Base-by-base conservation (phyloP, 1,284 basidiomycete species). In the Hymenochaete sp. region DNA sequence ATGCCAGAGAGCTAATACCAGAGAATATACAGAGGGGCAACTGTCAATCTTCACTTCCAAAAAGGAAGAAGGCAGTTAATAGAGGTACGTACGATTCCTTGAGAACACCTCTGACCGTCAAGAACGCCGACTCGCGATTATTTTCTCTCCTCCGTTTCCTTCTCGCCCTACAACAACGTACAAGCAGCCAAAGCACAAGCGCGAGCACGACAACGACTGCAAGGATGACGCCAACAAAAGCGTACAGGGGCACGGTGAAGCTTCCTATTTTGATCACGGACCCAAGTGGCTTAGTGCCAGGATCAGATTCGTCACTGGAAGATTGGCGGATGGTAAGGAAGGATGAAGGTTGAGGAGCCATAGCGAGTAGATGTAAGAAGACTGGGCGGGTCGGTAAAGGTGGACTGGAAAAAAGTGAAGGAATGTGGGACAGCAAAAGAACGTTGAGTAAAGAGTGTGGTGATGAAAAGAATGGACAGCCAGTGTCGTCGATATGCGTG, bases 181-280 rank as follows among this genome's bases (percentile, higher is more conserved):
- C 50, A 29, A 49, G 52, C 4, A 75, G 52, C 70, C 71, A 78
- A 16, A 67, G 16, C 35, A 51, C 53, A 26, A 73, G 51, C 44
- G 55, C 60, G 38, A 65, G 50, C 5, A 68, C 47, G 42, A 68
- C 52, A 32, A 64, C 57, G n/a, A 62, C 68, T n/a, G 67, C 67
- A 7, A 75, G 52, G 10, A 62, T 61, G 53, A 75, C 67, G 13
- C 72, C 76, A 42, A 60, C 68, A 42, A 79, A 66, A 52, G 68
- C 65, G 22, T 65, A 36, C 7, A 39, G 25, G 13, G 47, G 47
- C 11, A 49, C 16, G 22, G 31, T 22, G 22, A 41, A 21, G 14
- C 19, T 29, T 19, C 47, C 47, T n/a, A 41, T 45, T 19, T 40
- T 18, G 9, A 38, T 18, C 14, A 6, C 44, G 4, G 42, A 37